Percentiles rank a stretch among this genome's conserved stretches.
These are phyloP conservation scores for Mycogone perniciosa DNA, from an alignment of 2,329 filamentous ascomycete genomes.

Conservation along the genomic window DNA sequence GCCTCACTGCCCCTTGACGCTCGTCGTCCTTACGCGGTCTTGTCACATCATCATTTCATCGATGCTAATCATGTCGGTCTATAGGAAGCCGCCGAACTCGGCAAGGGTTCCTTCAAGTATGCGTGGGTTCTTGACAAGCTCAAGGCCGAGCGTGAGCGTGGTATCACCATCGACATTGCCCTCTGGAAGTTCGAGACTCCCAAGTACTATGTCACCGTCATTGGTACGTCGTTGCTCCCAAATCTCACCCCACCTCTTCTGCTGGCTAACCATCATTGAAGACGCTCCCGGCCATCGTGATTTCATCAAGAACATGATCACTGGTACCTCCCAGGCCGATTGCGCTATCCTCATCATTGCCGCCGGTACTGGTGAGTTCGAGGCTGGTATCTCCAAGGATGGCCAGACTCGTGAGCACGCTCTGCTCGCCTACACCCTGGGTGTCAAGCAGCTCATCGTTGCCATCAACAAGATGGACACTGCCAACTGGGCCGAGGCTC, in stretches of 20 bases:
- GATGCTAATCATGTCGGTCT: slow-evolving; percentile 14
- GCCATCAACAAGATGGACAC: slow-evolving; percentile 99
- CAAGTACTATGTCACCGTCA: slow-evolving; percentile 97
- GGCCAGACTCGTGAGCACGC: slow-evolving; percentile 99
- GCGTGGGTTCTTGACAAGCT: slow-evolving; percentile 99
- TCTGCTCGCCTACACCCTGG: slow-evolving; percentile 98
- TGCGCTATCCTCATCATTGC: slow-evolving; percentile 99
- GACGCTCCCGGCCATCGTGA: slow-evolving; percentile 99
- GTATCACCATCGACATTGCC: slow-evolving; percentile 99
- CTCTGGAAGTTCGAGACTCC: slow-evolving; percentile 99
- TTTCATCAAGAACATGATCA: slow-evolving; percentile 99
- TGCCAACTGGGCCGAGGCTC: slow-evolving; percentile 93
- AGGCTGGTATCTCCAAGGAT: slow-evolving; percentile 99
- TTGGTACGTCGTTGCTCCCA: slow-evolving; percentile 55
- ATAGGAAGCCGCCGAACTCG: slow-evolving; percentile 96
- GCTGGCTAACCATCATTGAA: slow-evolving; percentile 24
- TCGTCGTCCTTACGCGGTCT: background rate
- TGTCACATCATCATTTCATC: background rate
- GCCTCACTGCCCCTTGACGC: background rate
- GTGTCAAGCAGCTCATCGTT: slow-evolving; percentile 99
- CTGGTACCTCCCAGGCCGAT: slow-evolving; percentile 99
- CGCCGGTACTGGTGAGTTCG: slow-evolving; percentile 99
- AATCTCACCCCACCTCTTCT: background rate
- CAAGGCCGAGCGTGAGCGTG: slow-evolving; percentile 99
- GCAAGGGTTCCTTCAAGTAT: slow-evolving; percentile 99